These are phyloP conservation scores for Citrus hindsii DNA, from an alignment of 345 rosid genomes.

Conservation along the genomic window DNA sequence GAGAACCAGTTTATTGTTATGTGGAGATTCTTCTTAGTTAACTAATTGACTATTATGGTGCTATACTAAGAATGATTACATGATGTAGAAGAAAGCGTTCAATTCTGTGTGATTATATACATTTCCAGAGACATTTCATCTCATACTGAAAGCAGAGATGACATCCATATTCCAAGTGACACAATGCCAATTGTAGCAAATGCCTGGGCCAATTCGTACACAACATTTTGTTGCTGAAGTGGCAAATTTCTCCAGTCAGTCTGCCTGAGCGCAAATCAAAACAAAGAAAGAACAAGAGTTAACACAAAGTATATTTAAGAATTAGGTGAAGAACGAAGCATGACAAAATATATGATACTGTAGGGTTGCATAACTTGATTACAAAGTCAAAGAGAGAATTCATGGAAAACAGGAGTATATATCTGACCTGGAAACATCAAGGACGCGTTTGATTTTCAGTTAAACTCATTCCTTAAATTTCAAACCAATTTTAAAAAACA, in stretches of 20 bases:
- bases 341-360: too few species aligned
- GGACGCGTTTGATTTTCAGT: too few species aligned
- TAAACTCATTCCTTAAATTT: too few species aligned
- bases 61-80: constrained; percentile 5
- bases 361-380: too few species aligned
- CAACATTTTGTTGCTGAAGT: constrained; percentile 43
- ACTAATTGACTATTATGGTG: neutral
- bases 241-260: constrained; percentile 82
- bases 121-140: constrained; percentile 7
- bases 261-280: constrained; percentile 31
- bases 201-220: constrained; percentile 70
- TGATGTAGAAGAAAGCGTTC: constrained; percentile 16
- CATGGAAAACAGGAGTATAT: too few species aligned
- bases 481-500: too few species aligned
- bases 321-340: neutral
- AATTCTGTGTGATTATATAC: constrained; percentile 29
- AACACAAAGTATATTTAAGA: neutral
- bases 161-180: constrained; percentile 76
- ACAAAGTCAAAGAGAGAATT: too few species aligned
- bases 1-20: neutral
- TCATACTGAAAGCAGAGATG: constrained; percentile 49
- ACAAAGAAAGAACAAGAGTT: neutral
- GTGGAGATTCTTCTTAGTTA: neutral
- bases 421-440: too few species aligned
- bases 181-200: constrained; percentile 71